A percentile compares a stretch with the other conserved stretches of the same genome.
phyloP scores from a whole-genome alignment of 768 basidiomycete species.

The Lepiota brunneoincarnata region DNA sequence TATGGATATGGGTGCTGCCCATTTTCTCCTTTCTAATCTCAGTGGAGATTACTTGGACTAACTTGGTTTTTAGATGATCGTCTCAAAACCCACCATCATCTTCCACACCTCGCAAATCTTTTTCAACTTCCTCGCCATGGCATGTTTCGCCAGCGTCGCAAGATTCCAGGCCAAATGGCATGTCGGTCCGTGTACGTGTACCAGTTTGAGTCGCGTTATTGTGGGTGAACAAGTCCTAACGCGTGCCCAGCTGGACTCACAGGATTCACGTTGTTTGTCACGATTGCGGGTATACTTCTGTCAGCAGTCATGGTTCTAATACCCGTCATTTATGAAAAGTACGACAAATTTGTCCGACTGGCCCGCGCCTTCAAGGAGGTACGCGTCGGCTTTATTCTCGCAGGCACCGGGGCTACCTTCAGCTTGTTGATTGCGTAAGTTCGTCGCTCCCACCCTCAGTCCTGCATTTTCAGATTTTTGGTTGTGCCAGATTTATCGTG shows the following conservation, averaged over 20 bases:
- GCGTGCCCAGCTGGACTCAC: conserved; percentile 69
- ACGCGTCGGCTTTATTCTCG: conserved; percentile 82
- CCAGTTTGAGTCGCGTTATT: conserved; percentile 2
- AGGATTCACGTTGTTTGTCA: conserved; percentile 82
- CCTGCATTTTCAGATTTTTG: conserved; percentile 1
- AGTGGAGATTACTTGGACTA: conserved; percentile 13
- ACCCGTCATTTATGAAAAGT: conserved; percentile 82
- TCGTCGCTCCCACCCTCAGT: conserved; percentile 5
- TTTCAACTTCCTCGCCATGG: conserved; percentile 92
- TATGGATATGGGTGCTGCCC: conserved; percentile 65
- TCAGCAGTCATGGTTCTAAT: conserved; percentile 72
- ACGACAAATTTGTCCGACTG: conserved; percentile 73
- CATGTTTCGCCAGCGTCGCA: conserved; percentile 88
- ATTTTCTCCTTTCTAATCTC: conserved; percentile 10
- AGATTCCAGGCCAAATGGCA: conserved; percentile 83
- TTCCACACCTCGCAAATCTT: conserved; percentile 79
- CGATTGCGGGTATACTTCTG: conserved; percentile 69
- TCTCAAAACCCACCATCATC: conserved; percentile 79
- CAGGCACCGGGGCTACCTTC: conserved; percentile 61
- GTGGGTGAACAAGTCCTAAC: conserved; percentile 14
- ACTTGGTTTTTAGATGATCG: conserved; percentile 64
- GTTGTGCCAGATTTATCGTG: conserved; percentile 54
- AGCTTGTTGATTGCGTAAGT: conserved; percentile 79
- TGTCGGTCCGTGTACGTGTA: conserved; percentile 79
- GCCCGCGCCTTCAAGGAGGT: conserved; percentile 81